A percentile compares a stretch with the other conserved stretches of the same genome.
Evolutionary conservation across 805 yeast species (phyloP).

Genomic region (Saccharomycopsis sp.): DNA sequence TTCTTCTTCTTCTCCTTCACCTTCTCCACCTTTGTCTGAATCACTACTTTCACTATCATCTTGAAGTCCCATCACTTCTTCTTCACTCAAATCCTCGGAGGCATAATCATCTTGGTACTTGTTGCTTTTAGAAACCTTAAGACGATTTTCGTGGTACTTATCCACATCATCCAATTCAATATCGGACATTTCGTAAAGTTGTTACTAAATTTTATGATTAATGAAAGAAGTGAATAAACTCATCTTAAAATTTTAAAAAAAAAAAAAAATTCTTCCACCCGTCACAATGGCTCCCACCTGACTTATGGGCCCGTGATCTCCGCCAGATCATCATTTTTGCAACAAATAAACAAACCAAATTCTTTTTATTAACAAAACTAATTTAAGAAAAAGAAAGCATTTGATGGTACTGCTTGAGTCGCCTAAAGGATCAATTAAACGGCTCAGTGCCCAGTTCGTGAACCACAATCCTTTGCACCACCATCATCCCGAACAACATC

Average conservation of each 20-base stretch:
- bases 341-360: too few species aligned
- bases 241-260: too few species aligned
- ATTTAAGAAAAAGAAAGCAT: too few species aligned
- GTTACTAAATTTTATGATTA: too few species aligned
- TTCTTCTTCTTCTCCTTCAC: slow-evolving; percentile 22
- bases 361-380: too few species aligned
- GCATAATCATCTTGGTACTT: slow-evolving; percentile 7
- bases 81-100: slow-evolving; percentile 13
- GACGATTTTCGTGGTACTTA: slow-evolving; percentile 8
- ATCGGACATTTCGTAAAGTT: slow-evolving; percentile 17
- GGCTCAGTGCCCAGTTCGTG: neutral
- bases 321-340: too few species aligned
- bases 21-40: slow-evolving; percentile 23
- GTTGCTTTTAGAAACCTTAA: slow-evolving; percentile 7
- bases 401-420: too few species aligned
- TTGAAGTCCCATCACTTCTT: slow-evolving; percentile 17
- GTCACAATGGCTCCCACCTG: too few species aligned
- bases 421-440: slow-evolving; percentile 6
- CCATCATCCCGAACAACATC: neutral
- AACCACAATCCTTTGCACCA: neutral
- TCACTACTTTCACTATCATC: slow-evolving; percentile 22
- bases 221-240: too few species aligned
- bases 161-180: slow-evolving; percentile 17
- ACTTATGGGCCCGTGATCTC: too few species aligned
- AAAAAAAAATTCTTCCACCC: too few species aligned